Evolutionary conservation across 495 filamentous ascomycete genomes (phyloP).

Genomic region (Hypomontagnella monticulosa): DNA sequence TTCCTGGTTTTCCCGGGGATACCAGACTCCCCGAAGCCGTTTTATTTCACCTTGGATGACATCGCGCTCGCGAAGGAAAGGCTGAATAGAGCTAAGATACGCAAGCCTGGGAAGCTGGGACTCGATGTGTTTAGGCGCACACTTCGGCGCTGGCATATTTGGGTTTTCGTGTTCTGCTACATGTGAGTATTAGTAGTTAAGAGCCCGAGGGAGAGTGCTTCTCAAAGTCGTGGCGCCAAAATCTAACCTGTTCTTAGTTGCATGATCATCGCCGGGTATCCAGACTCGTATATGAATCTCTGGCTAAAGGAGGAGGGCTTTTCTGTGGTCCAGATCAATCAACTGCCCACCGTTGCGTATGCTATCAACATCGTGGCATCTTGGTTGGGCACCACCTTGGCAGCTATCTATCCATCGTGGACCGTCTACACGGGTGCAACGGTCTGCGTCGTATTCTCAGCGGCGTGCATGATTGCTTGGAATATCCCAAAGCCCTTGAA

Average conservation of each 20-base stretch:
- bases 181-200: constrained; percentile 44
- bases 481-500: constrained; percentile 55
- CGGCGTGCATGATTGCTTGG: constrained; percentile 58
- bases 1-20: constrained; percentile 60
- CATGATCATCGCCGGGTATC: constrained; percentile 58
- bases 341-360: constrained; percentile 55
- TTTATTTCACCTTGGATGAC: constrained; percentile 52
- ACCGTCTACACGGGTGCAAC: constrained; percentile 51
- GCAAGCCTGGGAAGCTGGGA: constrained; percentile 48
- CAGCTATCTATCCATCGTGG: constrained; percentile 59
- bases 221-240: not conserved
- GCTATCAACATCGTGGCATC: constrained; percentile 57
- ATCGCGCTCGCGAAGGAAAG: constrained; percentile 53
- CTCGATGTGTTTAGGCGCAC: constrained; percentile 56
- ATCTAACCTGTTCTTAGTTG: constrained; percentile 28
- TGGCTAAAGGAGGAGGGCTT: constrained; percentile 61
- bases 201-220: too few species aligned
- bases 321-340: constrained; percentile 57
- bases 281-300: constrained; percentile 54
- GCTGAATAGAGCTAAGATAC: constrained; percentile 33
- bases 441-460: constrained; percentile 50
- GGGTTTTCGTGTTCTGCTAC: constrained; percentile 57
- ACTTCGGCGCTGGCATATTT: constrained; percentile 59
- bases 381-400: constrained; percentile 57
- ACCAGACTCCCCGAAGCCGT: constrained; percentile 54